Percentiles rank a stretch among this genome's conserved stretches.
Evolutionary conservation across 2,329 filamentous ascomycete genomes (phyloP).

Genomic region (Cladobotryum protrusum): DNA sequence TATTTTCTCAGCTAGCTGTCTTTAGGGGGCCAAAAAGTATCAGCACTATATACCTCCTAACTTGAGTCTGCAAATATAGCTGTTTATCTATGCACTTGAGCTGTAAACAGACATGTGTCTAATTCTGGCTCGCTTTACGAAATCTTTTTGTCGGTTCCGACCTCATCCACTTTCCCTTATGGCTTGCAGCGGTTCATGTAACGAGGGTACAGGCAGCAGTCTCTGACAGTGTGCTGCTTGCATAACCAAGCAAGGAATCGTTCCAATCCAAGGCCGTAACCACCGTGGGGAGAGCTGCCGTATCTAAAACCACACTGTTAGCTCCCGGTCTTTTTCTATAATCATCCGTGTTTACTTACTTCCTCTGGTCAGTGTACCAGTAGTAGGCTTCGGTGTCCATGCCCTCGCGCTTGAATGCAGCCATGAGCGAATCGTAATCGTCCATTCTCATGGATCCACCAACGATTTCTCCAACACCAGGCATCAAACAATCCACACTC

Average conservation of each 20-base stretch:
- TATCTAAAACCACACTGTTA: conserved; percentile 38
- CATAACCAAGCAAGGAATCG: conserved; percentile 54
- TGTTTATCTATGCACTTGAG: not conserved
- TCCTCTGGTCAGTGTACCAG: conserved; percentile 98
- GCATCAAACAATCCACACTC: conserved; percentile 80
- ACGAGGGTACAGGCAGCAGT: conserved; percentile 67
- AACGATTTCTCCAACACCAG: conserved; percentile 93
- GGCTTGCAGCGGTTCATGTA: conserved; percentile 78
- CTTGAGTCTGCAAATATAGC: no score
- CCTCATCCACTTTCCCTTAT: conserved; percentile 30
- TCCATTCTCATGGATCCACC: conserved; percentile 96
- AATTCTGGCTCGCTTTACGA: no score
- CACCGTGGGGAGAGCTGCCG: conserved; percentile 84
- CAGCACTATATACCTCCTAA: no score
- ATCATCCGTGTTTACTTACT: conserved; percentile 37
- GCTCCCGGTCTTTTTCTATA: not conserved
- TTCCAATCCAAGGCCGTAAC: conserved; percentile 71
- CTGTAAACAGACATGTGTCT: not conserved
- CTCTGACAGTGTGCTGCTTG: conserved; percentile 57
- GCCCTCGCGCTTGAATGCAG: conserved; percentile 77
- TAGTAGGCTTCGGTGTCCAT: conserved; percentile 85
- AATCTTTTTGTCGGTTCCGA: no score
- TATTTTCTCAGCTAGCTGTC: no score
- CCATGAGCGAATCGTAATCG: conserved; percentile 81
- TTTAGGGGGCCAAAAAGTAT: no score